Base-by-base conservation (phyloP, 2,329 filamentous ascomycete species). In the Penicillium frequentans region DNA sequence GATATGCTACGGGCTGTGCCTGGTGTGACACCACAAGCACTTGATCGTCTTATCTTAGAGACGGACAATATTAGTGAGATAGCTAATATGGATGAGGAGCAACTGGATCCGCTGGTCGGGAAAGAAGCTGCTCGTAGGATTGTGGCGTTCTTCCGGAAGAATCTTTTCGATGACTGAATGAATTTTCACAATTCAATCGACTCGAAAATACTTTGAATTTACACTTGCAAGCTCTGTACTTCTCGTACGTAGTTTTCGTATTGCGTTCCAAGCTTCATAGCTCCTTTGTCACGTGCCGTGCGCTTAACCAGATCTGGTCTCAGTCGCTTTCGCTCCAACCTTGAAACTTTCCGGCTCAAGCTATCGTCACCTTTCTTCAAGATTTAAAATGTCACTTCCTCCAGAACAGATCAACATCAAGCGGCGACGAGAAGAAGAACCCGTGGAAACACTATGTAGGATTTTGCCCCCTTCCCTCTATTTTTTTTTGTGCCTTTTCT, bases 1-100 rank as follows among this genome's bases (percentile, higher is more conserved):
- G 93, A 98, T 70, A 96, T 98, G 90, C 77, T 99, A 61, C 81
- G 88, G 27, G 84, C 86, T 1, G 87, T 98, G 13, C 95, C 95
- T 0, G 95, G 95, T 0, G 85, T 98, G 14, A 93, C 86, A 33
- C 86, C 87, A 11, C 89, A 91, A 75, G 92, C 90, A 59, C 81
- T 96, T 33, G 86, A 85, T 68, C 86, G 84, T 59, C 67, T 99
- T 46, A 86, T 89, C 33, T 69, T 92, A 21, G 84, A 90, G 70
- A 85, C 88, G 63, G 88, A 89, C 63, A 96, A 86, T 74, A 80
- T 99, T 33, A 80, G 82, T 52, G 92, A 96, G 66, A 81, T 99
- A 63, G 91, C 91, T 31, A 96, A 97, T 75, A 91, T 96, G 85
- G 81, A 81, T n/a, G 81, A 87, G 57, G 82, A 83, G 49, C 89